phyloP scores from a whole-genome alignment of 345 rosid species.

The Pistacia vera region DNA sequence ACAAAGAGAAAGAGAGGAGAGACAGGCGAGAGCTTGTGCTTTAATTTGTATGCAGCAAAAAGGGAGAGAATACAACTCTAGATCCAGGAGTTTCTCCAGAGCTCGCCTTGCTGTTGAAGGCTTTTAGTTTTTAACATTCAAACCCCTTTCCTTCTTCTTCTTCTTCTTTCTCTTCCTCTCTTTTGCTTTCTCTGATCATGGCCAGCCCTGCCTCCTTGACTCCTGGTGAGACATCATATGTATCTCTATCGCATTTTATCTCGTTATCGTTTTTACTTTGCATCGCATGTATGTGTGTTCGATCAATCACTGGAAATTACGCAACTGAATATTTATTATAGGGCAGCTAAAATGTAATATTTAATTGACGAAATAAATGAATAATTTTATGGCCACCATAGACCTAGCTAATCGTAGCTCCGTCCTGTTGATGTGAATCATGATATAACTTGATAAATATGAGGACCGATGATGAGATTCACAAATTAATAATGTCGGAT shows the following conservation, averaged over 20 bases:
- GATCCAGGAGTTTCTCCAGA: slow-evolving; percentile 8
- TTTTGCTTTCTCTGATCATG: background rate
- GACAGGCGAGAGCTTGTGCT: background rate
- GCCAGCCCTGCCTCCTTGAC: background rate
- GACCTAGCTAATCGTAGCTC: no score
- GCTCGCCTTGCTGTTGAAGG: slow-evolving; percentile 3
- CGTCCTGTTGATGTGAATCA: no score
- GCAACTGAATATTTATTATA: no score
- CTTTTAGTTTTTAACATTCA: background rate
- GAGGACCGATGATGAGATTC: no score
- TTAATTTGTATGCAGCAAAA: background rate
- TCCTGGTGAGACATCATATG: background rate
- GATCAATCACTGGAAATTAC: no score
- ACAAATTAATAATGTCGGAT: no score
- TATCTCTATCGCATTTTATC: background rate
- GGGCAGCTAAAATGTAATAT: no score
- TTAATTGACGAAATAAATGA: no score
- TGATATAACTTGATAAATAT: no score
- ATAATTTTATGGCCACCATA: no score
- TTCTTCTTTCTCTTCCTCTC: background rate
- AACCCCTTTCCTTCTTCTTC: background rate
- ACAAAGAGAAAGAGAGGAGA: background rate
- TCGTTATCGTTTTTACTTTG: no score
- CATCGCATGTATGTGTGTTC: no score
- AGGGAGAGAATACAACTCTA: background rate